Evolutionary conservation across 2,329 filamentous ascomycete species (phyloP), one percentile per base, ranked within the genome.

Genomic region (Curvularia verruculosa): DNA sequence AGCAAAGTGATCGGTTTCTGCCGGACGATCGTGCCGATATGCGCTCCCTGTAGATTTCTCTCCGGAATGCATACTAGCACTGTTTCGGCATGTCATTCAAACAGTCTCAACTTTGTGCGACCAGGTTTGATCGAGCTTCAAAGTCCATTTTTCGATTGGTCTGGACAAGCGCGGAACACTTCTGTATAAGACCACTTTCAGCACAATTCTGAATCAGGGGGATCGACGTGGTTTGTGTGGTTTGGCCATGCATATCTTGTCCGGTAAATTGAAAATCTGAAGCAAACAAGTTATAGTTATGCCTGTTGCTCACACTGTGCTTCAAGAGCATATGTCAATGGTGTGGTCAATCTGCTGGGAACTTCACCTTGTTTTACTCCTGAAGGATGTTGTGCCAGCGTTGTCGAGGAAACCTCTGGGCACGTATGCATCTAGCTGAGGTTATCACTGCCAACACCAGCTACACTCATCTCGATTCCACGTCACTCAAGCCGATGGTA

Each of bases 1-100:
- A 72, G 64, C 60, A 55, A 52, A 61, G 46, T 23, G 13, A 56
- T 70, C 66, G 70, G 71, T 69, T 72, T 66, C 68, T 73, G 72
- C 72, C 71, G 69, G 68, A 44, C 49, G 69, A 72, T 68, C 68
- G 55, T 62, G 60, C 56, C 52, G 57, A 65, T 56, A 58, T 59
- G 61, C 57, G 59, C 34, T 45, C 45, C 52, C 48, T 54, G 49
- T 43, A 37, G 56, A 59, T 48, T 53, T 41, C 54, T 36, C 53
- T 58, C 41, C 59, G 63, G 70, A 73, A 74, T 72, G 70, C 55
- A 59, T 66, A 58, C 68, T 67, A 69, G 59, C 39, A 39, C 65
- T 51, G 19, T 47, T 63, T 61, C 28, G 47, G 63, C 53, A 52
- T 59, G 61, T 65, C 61, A 65, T 58, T 64, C 70, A 72, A 67